Conservation (phyloP, 768 basidiomycete species). For the Heimioporus sp. region DNA sequence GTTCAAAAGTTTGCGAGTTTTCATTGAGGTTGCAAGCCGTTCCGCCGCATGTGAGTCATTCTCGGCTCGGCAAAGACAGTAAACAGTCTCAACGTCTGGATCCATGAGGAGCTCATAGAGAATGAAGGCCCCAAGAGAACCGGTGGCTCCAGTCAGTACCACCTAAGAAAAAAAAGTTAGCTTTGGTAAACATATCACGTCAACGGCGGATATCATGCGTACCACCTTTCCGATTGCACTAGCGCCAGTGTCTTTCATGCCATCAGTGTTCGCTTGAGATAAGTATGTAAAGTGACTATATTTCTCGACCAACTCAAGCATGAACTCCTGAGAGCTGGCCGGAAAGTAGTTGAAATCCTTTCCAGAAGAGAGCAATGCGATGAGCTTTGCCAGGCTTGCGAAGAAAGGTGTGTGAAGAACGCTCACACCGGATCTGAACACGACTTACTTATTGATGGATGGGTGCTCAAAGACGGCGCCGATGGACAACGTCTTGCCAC, state of each 20-base stretch:
- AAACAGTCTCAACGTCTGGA: constrained; percentile 38
- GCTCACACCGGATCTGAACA: background rate
- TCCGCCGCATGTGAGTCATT: constrained; percentile 41
- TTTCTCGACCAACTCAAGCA: constrained; percentile 48
- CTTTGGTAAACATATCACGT: background rate
- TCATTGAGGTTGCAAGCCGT: constrained; percentile 42
- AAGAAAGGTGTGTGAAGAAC: background rate
- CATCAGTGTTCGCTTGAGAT: background rate
- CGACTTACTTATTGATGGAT: constrained; percentile 36
- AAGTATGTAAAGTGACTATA: constrained; percentile 22
- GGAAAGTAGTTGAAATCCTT: constrained; percentile 15
- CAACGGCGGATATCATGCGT: background rate
- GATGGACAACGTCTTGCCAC: constrained; percentile 19
- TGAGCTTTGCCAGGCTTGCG: constrained; percentile 39
- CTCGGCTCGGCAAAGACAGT: constrained; percentile 50
- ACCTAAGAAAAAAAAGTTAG: background rate
- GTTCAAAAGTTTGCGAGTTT: constrained; percentile 30
- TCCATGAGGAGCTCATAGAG: constrained; percentile 42
- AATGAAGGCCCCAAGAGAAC: constrained; percentile 51
- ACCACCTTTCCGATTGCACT: constrained; percentile 15
- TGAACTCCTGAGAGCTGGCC: constrained; percentile 33
- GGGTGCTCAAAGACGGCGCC: constrained; percentile 53
- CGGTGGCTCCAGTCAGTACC: constrained; percentile 28
- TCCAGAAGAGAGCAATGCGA: constrained; percentile 36
- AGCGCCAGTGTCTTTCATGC: constrained; percentile 11